phyloP scores from a whole-genome alignment of 805 yeast species.

The Yamadazyma nakazawae region DNA sequence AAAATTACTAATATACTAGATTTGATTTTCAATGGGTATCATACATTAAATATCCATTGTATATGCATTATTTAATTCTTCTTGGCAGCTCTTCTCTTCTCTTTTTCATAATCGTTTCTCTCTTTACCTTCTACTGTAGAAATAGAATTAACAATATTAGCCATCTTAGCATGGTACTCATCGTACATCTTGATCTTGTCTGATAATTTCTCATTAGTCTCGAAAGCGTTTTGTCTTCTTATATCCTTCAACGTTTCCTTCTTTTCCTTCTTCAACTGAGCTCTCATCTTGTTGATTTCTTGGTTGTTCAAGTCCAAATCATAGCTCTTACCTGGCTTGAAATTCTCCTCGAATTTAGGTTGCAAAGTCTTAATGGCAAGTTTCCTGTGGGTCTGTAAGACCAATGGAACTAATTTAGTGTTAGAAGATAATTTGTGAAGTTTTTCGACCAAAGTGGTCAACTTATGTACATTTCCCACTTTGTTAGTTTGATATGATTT shows the following conservation, averaged over 20 bases:
- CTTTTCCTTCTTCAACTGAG: slow-evolving; percentile 86
- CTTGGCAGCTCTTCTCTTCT: slow-evolving; percentile 51
- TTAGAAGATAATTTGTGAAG: slow-evolving; percentile 45
- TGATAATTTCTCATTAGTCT: slow-evolving; percentile 77
- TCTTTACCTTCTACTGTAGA: slow-evolving; percentile 95
- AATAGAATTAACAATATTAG: slow-evolving; percentile 78
- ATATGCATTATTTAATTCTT: background rate
- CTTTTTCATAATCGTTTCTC: slow-evolving; percentile 87
- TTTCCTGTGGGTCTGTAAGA: slow-evolving; percentile 80
- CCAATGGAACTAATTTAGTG: slow-evolving; percentile 52
- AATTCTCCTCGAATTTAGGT: slow-evolving; percentile 93
- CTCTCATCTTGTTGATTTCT: slow-evolving; percentile 78
- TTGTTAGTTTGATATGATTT: slow-evolving; percentile 20
- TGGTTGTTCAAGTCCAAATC: slow-evolving; percentile 70
- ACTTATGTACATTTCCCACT: slow-evolving; percentile 21
- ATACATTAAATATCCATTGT: background rate
- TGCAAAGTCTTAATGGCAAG: slow-evolving; percentile 79
- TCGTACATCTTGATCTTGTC: slow-evolving; percentile 73
- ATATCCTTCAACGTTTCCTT: slow-evolving; percentile 85
- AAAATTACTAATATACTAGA: no score
- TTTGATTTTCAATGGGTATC: background rate
- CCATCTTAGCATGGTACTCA: slow-evolving; percentile 87
- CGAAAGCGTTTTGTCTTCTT: slow-evolving; percentile 83
- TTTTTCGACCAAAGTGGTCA: slow-evolving; percentile 46
- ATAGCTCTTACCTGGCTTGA: slow-evolving; percentile 91